phyloP scores from a whole-genome alignment of 1,139 yeast species.

The Yamadazyma mexicana region DNA sequence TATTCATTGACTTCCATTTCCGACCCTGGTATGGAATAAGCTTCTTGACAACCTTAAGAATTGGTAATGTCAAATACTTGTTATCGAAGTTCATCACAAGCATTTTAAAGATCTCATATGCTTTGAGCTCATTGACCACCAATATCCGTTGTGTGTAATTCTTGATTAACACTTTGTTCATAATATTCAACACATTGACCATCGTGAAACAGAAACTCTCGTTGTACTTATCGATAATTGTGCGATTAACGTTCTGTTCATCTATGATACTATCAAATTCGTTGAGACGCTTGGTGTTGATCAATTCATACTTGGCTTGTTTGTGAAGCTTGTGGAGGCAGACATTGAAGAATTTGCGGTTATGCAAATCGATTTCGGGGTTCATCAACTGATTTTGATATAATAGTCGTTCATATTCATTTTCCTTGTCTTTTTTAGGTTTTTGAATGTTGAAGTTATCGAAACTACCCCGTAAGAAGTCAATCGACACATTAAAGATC shows the following conservation, averaged over 20 bases:
- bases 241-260: slow-evolving; percentile 30
- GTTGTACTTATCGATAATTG: slow-evolving; percentile 36
- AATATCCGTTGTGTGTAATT: slow-evolving; percentile 54
- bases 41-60: slow-evolving; percentile 71
- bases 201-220: slow-evolving; percentile 44
- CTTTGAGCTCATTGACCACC: slow-evolving; percentile 55
- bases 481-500: slow-evolving; percentile 45
- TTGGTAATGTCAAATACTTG: slow-evolving; percentile 62
- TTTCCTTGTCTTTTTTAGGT: slow-evolving; percentile 23
- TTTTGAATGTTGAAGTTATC: slow-evolving; percentile 37
- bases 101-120: slow-evolving; percentile 50
- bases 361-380: slow-evolving; percentile 43
- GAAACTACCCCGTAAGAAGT: slow-evolving; percentile 41
- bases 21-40: slow-evolving; percentile 89
- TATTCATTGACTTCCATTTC: slow-evolving; percentile 90
- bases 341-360: slow-evolving; percentile 44
- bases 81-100: slow-evolving; percentile 56
- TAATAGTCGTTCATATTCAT: slow-evolving; percentile 35
- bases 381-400: slow-evolving; percentile 46
- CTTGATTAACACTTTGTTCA: slow-evolving; percentile 46
- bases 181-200: slow-evolving; percentile 43
- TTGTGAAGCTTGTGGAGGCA: slow-evolving; percentile 27
- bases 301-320: slow-evolving; percentile 21
- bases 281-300: slow-evolving; percentile 30
- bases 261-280: slow-evolving; percentile 24